phyloP scores from a whole-genome alignment of 495 filamentous ascomycete species.

The Pseudevernia furfuracea region DNA sequence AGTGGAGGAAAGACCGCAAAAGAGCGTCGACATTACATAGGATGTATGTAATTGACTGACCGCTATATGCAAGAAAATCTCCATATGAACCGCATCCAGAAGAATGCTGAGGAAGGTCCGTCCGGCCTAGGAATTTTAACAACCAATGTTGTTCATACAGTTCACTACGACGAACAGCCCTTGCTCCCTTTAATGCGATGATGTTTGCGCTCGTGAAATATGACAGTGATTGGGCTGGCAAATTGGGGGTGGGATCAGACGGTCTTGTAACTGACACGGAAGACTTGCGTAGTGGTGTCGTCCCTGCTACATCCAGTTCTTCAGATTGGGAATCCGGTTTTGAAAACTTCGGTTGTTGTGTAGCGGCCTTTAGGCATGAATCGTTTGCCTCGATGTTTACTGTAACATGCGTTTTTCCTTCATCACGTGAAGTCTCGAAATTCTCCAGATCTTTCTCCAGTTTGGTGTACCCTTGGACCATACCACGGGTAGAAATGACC shows the following conservation, averaged over 20 bases:
- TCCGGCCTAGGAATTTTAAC: constrained; percentile 9
- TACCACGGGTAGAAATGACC: background rate
- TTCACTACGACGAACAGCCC: background rate
- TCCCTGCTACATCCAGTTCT: background rate
- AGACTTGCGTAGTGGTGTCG: background rate
- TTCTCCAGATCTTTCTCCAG: background rate
- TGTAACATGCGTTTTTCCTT: background rate
- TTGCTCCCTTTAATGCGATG: background rate
- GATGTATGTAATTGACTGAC: constrained; percentile 15
- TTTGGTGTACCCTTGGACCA: background rate
- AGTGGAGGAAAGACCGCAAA: constrained; percentile 11
- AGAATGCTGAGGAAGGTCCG: constrained; percentile 1
- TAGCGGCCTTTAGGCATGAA: background rate
- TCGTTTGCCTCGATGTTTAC: background rate
- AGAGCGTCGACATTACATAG: constrained; percentile 13
- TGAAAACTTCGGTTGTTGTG: background rate
- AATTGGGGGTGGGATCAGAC: background rate
- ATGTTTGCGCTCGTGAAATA: constrained; percentile 2
- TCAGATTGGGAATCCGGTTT: background rate
- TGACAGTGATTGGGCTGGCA: background rate
- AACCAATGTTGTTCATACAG: background rate
- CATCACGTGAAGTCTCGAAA: background rate
- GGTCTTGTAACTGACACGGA: background rate
- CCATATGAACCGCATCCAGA: background rate
- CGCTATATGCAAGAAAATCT: constrained; percentile 7